Evolutionary conservation across 1,284 basidiomycete species (phyloP).

Genomic region (Apiotrichum gracile): DNA sequence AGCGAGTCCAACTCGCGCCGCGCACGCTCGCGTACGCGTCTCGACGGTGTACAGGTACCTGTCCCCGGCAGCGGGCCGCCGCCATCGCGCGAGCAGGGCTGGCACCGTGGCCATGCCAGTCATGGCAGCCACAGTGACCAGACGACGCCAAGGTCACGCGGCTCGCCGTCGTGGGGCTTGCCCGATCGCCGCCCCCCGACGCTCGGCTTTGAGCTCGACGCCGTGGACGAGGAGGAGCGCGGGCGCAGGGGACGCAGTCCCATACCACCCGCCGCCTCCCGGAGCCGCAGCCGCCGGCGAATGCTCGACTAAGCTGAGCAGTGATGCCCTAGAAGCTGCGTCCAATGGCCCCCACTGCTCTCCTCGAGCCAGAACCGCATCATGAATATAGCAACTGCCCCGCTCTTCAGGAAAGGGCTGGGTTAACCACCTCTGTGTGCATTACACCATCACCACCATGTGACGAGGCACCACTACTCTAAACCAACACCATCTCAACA

Average conservation of each 20-base stretch:
- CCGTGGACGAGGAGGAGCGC: constrained; percentile 12
- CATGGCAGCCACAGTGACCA: background rate
- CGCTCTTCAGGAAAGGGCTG: no score
- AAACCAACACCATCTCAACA: no score
- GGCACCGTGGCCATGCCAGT: background rate
- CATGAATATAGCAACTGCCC: no score
- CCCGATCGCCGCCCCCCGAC: constrained; percentile 3
- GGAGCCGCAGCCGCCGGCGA: background rate
- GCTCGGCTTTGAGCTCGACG: constrained; percentile 13
- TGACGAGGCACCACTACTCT: no score
- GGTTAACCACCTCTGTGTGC: no score
- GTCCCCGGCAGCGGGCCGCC: background rate
- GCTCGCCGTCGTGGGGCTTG: background rate
- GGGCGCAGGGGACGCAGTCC: background rate
- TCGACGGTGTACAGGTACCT: background rate
- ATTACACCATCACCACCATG: no score
- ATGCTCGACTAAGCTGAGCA: background rate
- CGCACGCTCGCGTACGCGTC: background rate
- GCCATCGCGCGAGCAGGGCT: background rate
- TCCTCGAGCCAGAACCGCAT: no score
- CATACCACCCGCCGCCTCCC: background rate
- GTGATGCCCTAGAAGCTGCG: no score
- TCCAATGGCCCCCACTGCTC: no score
- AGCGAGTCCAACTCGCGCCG: background rate
- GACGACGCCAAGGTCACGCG: background rate